Evolutionary conservation across 129 eudicot genomes (phyloP).

Genomic region (Mikania micrantha): DNA sequence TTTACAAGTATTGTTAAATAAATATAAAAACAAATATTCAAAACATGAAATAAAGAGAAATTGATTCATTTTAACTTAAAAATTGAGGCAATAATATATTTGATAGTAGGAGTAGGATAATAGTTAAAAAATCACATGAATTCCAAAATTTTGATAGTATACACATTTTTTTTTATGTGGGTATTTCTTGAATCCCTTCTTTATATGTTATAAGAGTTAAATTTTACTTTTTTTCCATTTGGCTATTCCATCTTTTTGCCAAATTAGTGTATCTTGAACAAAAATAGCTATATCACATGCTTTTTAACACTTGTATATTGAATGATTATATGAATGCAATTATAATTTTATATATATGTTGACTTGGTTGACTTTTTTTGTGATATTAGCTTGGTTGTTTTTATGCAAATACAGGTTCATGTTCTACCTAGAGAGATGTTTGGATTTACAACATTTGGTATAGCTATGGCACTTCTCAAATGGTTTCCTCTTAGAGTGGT

Average conservation of each 20-base stretch:
- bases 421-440: slow-evolving; percentile 88
- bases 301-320: not conserved
- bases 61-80: too few relatives aligned
- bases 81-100: too few relatives aligned
- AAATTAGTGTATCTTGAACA: slow-evolving; percentile 10
- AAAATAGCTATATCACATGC: slow-evolving; percentile 7
- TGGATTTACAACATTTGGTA: slow-evolving; percentile 73
- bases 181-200: slow-evolving; percentile 15
- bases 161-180: slow-evolving; percentile 16
- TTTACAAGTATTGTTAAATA: too few relatives aligned
- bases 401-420: slow-evolving; percentile 54
- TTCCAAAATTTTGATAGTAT: not conserved
- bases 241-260: slow-evolving; percentile 15
- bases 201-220: not conserved
- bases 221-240: not conserved
- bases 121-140: not conserved
- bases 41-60: too few relatives aligned
- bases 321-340: not conserved
- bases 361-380: slow-evolving; percentile 19
- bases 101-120: too few relatives aligned
- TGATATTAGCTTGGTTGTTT: slow-evolving; percentile 18
- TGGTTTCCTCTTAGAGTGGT: slow-evolving; percentile 78
- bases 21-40: too few relatives aligned
- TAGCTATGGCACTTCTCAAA: slow-evolving; percentile 71
- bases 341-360: not conserved